Evolutionary conservation across 345 rosid species (phyloP).

Genomic region (Salix udensis): DNA sequence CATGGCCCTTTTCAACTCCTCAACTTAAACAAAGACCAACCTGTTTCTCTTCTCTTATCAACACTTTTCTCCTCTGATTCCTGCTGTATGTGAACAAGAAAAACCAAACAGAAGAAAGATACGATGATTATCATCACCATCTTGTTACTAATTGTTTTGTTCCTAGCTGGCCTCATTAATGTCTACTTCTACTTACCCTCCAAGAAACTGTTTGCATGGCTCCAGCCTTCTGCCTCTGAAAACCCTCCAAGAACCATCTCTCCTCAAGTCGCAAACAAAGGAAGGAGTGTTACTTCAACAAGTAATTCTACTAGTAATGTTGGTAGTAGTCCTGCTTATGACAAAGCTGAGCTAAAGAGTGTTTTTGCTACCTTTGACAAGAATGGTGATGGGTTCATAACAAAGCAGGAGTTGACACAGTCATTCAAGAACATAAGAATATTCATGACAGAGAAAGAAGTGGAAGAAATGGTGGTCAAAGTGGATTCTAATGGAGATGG

Average conservation of each 20-base stretch:
- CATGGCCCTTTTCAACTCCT: background rate
- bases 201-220: conserved; percentile 29
- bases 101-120: background rate
- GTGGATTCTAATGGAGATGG: conserved; percentile 34
- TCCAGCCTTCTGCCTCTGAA: conserved; percentile 21
- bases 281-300: background rate
- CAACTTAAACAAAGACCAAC: background rate
- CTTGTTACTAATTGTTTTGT: conserved; percentile 27
- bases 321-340: background rate
- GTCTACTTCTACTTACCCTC: conserved; percentile 31
- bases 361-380: conserved; percentile 34
- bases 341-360: conserved; percentile 17
- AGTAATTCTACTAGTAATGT: background rate
- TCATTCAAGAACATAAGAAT: conserved; percentile 30
- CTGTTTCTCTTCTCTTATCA: background rate
- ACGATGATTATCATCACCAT: conserved; percentile 22
- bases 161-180: conserved; percentile 34
- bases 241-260: background rate
- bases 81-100: background rate
- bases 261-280: background rate
- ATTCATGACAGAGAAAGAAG: conserved; percentile 23
- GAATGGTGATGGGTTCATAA: conserved; percentile 31
- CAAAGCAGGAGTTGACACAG: conserved; percentile 25
- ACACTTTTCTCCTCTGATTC: background rate
- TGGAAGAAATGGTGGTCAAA: conserved; percentile 26